phyloP scores from a whole-genome alignment of 2,329 filamentous ascomycete species.

The Hymenotorrendiella dingleyae region DNA sequence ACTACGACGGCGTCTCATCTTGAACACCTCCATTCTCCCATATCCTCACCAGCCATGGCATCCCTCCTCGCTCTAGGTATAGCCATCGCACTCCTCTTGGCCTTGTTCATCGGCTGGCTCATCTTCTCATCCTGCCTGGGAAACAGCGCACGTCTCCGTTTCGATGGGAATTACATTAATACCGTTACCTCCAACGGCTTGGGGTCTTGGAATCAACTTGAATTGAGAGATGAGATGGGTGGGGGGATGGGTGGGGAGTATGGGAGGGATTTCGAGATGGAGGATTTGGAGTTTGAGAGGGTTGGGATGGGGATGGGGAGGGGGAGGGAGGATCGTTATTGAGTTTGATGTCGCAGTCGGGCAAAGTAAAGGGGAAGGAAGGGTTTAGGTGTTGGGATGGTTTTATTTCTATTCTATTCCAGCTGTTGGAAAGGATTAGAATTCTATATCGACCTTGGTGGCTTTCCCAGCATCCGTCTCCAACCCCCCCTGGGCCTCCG shows the following conservation, averaged over 20 bases:
- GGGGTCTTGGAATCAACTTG: slow-evolving; percentile 32
- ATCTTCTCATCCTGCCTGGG: slow-evolving; percentile 32
- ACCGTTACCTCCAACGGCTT: slow-evolving; percentile 29
- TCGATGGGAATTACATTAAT: slow-evolving; percentile 28
- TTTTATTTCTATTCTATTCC: too few relatives aligned
- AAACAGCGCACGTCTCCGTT: slow-evolving; percentile 24
- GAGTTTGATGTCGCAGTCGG: background rate
- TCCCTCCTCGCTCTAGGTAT: too few relatives aligned
- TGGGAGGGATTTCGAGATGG: background rate
- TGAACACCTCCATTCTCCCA: too few relatives aligned
- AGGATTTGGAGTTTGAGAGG: background rate
- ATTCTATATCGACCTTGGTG: slow-evolving; percentile 31
- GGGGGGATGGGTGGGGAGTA: slow-evolving; percentile 1
- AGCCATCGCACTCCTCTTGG: too few relatives aligned
- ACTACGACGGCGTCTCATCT: too few relatives aligned
- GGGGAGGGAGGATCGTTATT: background rate
- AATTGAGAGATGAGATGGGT: slow-evolving; percentile 31
- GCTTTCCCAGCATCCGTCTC: slow-evolving; percentile 26
- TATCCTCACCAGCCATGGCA: too few relatives aligned
- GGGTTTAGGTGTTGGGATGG: too few relatives aligned
- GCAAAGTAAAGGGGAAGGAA: background rate
- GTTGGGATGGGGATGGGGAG: background rate
- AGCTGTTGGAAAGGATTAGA: slow-evolving; percentile 23
- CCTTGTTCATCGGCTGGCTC: slow-evolving; percentile 29
- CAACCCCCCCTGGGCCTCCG: slow-evolving; percentile 29